Base-by-base conservation (phyloP, 306 rosid genomes). In the Abrus pulchellus region DNA sequence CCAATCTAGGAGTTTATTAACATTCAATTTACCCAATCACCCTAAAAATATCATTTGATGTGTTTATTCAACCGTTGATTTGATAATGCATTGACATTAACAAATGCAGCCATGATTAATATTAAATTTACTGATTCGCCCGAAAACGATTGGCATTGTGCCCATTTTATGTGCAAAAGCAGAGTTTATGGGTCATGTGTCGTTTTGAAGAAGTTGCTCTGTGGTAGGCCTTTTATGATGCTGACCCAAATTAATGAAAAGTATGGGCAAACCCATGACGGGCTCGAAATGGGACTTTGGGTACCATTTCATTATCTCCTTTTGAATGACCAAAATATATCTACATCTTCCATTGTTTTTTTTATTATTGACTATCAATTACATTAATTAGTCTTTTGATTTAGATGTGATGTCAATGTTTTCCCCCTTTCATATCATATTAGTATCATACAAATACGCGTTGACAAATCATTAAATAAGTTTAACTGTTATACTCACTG, bases 221-320 rank as follows among this genome's bases (percentile, higher is more conserved):
- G 38, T 54, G 9, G 12, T 44, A 56, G 40, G 68, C 43, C 68
- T 27, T 32, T 29, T 43, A 3, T 47, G 62, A 76, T 63, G 72
- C 36, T 36, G 80, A 62, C 65, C 74, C 44, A 64, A 64, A n/a
- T n/a, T n/a, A n/a, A 50, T 10, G 49, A 27, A 49, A 64, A 77
- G 54, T 5, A 77, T 77, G 63, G 81, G 55, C 74, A 12, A 40
- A 30, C 33, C 50, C 43, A 53, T 77, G 10, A 77, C 53, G 82
- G 82, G 82, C 82, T 77, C 3, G 45, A 44, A 10, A 34, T 77
- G 54, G 33, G 66, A 4, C 40, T 63, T 36, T 34, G 64, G 63
- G n/a, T 76, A 34, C 73, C 45, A 1, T 48, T 76, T 47, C 49
- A 30, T 45, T 2, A 13, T 62, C 34, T 14, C 49, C 49, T 9